These are phyloP conservation scores for Glycine soja DNA, from an alignment of 306 rosid genomes.

Conservation along the genomic window DNA sequence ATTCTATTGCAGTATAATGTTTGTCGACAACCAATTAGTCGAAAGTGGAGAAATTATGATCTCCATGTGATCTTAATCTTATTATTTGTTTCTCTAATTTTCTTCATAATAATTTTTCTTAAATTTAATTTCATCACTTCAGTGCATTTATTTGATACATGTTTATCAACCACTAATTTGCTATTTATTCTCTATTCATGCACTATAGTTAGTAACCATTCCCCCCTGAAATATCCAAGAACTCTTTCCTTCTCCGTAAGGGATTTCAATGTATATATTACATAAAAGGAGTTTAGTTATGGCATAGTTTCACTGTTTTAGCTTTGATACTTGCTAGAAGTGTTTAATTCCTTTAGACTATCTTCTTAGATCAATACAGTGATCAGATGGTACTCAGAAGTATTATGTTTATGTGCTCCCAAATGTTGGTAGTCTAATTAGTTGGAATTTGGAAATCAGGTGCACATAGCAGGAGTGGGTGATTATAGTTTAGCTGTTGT, in stretches of 20 bases:
- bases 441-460: constrained; percentile 58
- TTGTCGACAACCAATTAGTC: neutral
- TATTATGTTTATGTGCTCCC: constrained; percentile 22
- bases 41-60: neutral
- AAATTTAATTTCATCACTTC: constrained; percentile 25
- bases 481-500: constrained; percentile 73
- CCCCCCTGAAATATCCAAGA: neutral
- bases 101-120: neutral
- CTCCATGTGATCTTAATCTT: neutral
- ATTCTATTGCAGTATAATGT: neutral
- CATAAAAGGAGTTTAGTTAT: neutral
- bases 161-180: neutral
- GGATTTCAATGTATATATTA: neutral
- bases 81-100: neutral
- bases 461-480: constrained; percentile 96
- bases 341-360: constrained; percentile 20
- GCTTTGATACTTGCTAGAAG: constrained; percentile 13
- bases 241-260: neutral
- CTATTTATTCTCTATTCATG: neutral
- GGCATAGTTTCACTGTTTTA: constrained; percentile 5
- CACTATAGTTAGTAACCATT: neutral
- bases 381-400: constrained; percentile 15
- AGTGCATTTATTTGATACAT: constrained; percentile 15
- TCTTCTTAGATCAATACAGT: constrained; percentile 27
- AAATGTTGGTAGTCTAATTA: constrained; percentile 38